Base-by-base conservation (phyloP, 139 green algal genomes). In the Chlorella sp. region DNA sequence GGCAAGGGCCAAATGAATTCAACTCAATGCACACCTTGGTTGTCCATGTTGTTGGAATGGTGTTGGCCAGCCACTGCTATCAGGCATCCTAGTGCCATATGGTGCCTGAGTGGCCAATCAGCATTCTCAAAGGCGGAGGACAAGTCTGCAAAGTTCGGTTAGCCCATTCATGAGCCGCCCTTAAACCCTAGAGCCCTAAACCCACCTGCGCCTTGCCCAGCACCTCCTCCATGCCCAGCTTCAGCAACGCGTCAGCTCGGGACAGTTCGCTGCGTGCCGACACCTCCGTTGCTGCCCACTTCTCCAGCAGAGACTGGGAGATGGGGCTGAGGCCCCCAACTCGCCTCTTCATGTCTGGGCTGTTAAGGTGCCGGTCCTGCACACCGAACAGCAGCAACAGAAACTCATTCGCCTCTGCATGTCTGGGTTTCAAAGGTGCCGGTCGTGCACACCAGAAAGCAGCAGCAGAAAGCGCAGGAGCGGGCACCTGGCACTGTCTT, bases 201-300 rank as follows among this genome's bases (percentile, higher is more conserved):
- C 55, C 55, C 62, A 89, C 84, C 74, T 85, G 74, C 6, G 83
- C 80, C 0, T 24, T 6, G 0, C 31, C 63, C 63, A 93, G 68
- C 65, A 90, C 77, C 32, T 68, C 35, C 17, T 55, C 50, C 23
- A 80, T 77, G 5, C 74, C 85, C 14, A 67, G 67, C 23, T 62
- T 69, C 35, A 83, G 63, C 42, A 72, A 20, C 1, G 26, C 59
- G 3, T 90, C 85, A 22, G 82, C 78, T 30, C 36, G 32, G 55
- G 66, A 61, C 65, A 70, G 70, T 31, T 79, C 61, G 23, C 0
- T 2, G 0, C 73, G 36, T 27, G 73, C 32, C 1, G 51, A 34
- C 31, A 62, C 75, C 69, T 70, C 67, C 32, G 32, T 61, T 73
- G 55, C 64, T 55, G 42, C 42, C 42, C 42, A 55, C 42, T 17